A percentile compares a stretch with the other conserved stretches of the same genome.
These are phyloP conservation scores for Tetraselmis chui DNA, from an alignment of 139 green algal species.

Conservation along the genomic window DNA sequence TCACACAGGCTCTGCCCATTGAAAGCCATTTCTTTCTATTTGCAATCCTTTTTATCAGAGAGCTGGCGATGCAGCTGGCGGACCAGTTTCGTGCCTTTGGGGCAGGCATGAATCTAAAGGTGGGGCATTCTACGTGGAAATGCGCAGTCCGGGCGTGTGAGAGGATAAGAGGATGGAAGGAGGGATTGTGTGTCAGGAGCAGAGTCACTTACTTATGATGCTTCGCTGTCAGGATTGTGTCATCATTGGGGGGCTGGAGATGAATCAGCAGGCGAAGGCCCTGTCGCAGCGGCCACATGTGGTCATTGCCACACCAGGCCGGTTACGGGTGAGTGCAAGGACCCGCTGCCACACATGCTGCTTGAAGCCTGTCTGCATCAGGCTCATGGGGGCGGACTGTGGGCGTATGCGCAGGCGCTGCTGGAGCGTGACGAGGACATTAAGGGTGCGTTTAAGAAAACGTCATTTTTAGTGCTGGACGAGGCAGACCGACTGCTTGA, in stretches of 20 bases:
- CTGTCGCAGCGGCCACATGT: constrained; percentile 79
- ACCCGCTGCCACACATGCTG: background rate
- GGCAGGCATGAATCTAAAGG: constrained; percentile 65
- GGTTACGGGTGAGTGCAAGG: constrained; percentile 37
- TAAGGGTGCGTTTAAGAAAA: constrained; percentile 28
- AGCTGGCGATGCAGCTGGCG: constrained; percentile 91
- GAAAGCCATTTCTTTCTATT: too few species aligned
- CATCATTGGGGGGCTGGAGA: constrained; percentile 87
- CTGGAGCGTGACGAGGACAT: constrained; percentile 35
- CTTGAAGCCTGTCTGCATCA: background rate
- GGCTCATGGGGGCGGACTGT: too few species aligned
- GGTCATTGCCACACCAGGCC: constrained; percentile 89
- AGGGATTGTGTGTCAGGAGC: background rate
- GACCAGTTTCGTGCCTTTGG: constrained; percentile 90
- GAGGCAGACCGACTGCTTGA: constrained; percentile 93
- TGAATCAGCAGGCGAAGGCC: constrained; percentile 63
- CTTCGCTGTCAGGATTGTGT: constrained; percentile 63
- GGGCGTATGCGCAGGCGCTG: constrained; percentile 39
- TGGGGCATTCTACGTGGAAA: background rate
- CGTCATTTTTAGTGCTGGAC: constrained; percentile 83
- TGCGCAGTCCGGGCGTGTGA: too few species aligned
- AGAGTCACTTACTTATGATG: too few species aligned
- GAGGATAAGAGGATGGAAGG: too few species aligned
- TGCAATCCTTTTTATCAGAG: too few species aligned
- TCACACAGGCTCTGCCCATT: too few species aligned